Evolutionary conservation across 305 asterid species (phyloP).

Genomic region (Fraxinus sp.): DNA sequence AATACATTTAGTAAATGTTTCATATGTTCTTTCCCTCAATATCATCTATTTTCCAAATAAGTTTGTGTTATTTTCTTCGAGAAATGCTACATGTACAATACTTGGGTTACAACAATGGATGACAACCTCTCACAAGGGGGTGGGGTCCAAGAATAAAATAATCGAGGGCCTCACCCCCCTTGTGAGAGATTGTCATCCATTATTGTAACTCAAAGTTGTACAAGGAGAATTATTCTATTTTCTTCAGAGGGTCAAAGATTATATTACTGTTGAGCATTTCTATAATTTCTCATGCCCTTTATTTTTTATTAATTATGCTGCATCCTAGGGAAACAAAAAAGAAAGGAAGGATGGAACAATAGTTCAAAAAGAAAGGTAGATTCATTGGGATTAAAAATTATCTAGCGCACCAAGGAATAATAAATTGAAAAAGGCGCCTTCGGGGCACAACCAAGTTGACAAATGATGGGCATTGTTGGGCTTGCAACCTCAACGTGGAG

Average conservation of each 20-base stretch:
- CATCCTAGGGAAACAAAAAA: not conserved
- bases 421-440: not conserved
- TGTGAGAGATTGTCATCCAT: too few species aligned
- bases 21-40: not conserved
- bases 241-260: not conserved
- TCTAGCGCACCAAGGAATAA: constrained; percentile 30
- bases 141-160: too few species aligned
- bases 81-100: too few species aligned
- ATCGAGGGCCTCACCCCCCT: too few species aligned
- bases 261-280: not conserved
- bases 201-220: too few species aligned
- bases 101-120: too few species aligned
- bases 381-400: constrained; percentile 26
- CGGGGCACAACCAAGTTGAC: too few species aligned
- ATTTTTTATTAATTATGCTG: not conserved
- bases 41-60: not conserved
- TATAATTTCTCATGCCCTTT: not conserved
- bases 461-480: too few species aligned
- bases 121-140: too few species aligned
- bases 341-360: not conserved
- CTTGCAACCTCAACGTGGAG: too few species aligned
- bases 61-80: not conserved
- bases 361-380: constrained; percentile 6
- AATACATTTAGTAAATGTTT: not conserved
- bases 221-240: too few species aligned